These are phyloP conservation scores for Vaccinium macrocarpon DNA, from an alignment of 148 eudicot genomes.

Conservation along the genomic window DNA sequence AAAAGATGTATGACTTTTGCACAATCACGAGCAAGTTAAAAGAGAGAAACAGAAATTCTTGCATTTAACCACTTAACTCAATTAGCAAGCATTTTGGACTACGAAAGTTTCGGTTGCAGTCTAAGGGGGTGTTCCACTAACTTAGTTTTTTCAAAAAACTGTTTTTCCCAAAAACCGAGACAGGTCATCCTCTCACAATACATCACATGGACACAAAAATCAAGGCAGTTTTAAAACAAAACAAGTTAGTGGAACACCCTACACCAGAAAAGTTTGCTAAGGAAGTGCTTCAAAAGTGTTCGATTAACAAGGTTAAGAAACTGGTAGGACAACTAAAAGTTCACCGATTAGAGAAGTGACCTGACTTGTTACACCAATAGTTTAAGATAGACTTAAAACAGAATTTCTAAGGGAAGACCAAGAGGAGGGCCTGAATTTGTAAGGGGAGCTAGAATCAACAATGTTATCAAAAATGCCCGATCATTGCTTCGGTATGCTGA, in stretches of 20 bases:
- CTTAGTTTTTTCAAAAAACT: no score
- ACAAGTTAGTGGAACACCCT: no score
- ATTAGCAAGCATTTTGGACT: slow-evolving; percentile 4
- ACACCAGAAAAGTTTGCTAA: not conserved
- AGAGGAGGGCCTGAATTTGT: slow-evolving; percentile 35
- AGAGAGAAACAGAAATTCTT: not conserved
- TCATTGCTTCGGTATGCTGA: slow-evolving; percentile 70
- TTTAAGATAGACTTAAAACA: not conserved
- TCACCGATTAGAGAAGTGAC: not conserved
- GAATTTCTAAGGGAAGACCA: slow-evolving; percentile 32
- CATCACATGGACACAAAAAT: no score
- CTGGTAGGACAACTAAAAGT: not conserved
- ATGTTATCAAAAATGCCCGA: slow-evolving; percentile 35
- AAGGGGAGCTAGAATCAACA: slow-evolving; percentile 38
- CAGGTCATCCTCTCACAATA: no score
- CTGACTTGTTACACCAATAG: not conserved
- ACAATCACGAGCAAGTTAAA: not conserved
- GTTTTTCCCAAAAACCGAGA: no score
- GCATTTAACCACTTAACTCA: not conserved
- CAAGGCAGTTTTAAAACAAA: no score
- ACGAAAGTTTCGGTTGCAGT: not conserved
- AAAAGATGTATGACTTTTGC: not conserved
- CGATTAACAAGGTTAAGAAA: not conserved
- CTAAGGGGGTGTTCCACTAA: no score
- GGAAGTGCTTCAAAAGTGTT: not conserved